Evolutionary conservation across 108 stramenopile genomes (phyloP), one percentile per base, ranked within the genome.

Genomic region (Cyclotella baltica): DNA sequence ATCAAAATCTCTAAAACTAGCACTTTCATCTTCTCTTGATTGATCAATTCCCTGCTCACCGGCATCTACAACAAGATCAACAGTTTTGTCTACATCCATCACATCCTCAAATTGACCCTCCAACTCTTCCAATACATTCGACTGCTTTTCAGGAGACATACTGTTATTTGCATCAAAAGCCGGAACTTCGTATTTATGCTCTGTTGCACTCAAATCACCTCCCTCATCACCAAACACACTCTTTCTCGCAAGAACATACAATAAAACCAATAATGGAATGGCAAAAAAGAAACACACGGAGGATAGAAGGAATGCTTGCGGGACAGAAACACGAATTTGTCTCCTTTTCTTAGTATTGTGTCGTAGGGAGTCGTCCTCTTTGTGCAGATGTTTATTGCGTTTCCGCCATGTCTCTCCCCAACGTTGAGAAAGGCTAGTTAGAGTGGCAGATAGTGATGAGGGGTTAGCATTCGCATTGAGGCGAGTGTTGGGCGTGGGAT

Each of bases 211-310:
- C 27, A 51, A 27, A 13, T 67, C 69, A 2, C 2, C 63, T 13
- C 63, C 63, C 43, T 74, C 80, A 80, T 80, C 80, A 29, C 80
- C 80, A 66, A 81, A 81, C 35, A 81, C 80, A 33, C 73, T 66
- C 46, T 81, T 67, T 37, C 80, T 69, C 3, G 80, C 73, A 10
- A 81, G 33, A 1, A 81, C 68, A 69, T 70, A 81, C 46, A 81
- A 29, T 28, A 74, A 50, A 28, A 81, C 52, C 52, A 81, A 65
- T 27, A 81, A 38, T n/a, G 80, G 80, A n/a, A 75, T 59, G 28
- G 35, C 73, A 35, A 70, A 46, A 62, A 81, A 81, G 53, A 81
- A 73, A 57, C 73, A 81, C 25, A 61, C 51, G 31, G 62, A 47
- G 36, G 69, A 67, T 4, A 75, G 20, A 28, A 74, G 47, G 30